Evolutionary conservation across 2,329 filamentous ascomycete genomes (phyloP), one percentile per base, ranked within the genome.

Genomic region (Aspergillus sergii): DNA sequence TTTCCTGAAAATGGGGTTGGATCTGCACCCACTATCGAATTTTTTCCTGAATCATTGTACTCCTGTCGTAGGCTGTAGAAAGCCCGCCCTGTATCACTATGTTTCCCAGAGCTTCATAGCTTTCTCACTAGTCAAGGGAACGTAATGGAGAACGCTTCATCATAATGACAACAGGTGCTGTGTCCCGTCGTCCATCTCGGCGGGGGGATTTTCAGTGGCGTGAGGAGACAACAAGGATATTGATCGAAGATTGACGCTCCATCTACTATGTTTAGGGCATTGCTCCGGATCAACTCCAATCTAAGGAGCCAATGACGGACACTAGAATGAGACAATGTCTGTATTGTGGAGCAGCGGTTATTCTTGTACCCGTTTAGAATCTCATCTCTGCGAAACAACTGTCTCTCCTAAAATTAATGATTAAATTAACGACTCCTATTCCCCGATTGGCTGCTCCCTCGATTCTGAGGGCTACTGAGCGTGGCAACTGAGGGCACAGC

Each of bases 271-370:
- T 34, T 54, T 54, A 54, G 51, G n/a, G n/a, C n/a, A 14, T 34
- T 54, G n/a, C 51, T 54, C 51, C 51, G 51, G 51, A 55, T 26
- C 26, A 30, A 34, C 11, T 5, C 16, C 34, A 39, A 39, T 54
- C n/a, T n/a, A 51, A 2, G 28, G 16, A 55, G 19, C 51, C 51
- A 55, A 41, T 55, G 3, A 39, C 32, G 21, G 30, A 12, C n/a
- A 11, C n/a, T 16, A n/a, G 23, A 55, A 56, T 56, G 58, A 60
- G 58, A 60, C 58, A 60, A 55, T 46, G 58, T 56, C 58, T 60
- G 58, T 60, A 48, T 7, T 55, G 58, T 60, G 58, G 58, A 45
- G 28, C 3, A 39, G 36, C 30, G 5, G 19, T 9, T 28, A 11
- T 39, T 55, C 7, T 41, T 19, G 6, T 19, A 41, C 16, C 36